A percentile compares a stretch with the other conserved stretches of the same genome.
phyloP scores from a whole-genome alignment of 2,329 filamentous ascomycete species.

The Phyllosticta capitalensis region DNA sequence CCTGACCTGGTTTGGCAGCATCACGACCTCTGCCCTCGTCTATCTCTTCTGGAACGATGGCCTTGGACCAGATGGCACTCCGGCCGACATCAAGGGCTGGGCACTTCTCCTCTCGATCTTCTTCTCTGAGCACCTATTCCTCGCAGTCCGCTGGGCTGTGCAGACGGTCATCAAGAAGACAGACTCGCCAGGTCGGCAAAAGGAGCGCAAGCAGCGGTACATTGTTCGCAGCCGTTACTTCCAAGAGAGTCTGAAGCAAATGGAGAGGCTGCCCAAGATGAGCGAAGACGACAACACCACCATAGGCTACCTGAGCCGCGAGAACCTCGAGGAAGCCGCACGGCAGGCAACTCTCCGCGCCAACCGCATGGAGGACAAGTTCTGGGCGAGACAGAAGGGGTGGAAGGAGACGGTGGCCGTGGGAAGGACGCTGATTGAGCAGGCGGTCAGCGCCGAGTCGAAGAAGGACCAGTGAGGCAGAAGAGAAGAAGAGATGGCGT shows the following conservation, averaged over 20 bases:
- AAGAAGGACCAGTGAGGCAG: conserved; percentile 24
- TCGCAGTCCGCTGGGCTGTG: conserved; percentile 65
- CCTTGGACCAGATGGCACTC: conserved; percentile 55
- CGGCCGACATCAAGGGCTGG: conserved; percentile 66
- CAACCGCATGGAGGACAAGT: conserved; percentile 37
- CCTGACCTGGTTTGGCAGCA: conserved; percentile 84
- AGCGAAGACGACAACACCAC: conserved; percentile 31
- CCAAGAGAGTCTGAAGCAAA: conserved; percentile 57
- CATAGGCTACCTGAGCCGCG: conserved; percentile 55
- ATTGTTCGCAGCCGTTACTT: conserved; percentile 70
- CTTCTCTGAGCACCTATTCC: conserved; percentile 80
- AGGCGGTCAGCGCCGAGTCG: conserved; percentile 22
- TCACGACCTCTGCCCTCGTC: conserved; percentile 79
- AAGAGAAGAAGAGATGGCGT: background rate
- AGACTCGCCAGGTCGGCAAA: conserved; percentile 77
- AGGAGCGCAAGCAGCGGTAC: conserved; percentile 74
- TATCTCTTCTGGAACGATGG: conserved; percentile 67
- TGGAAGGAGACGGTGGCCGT: conserved; percentile 43
- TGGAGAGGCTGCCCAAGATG: conserved; percentile 37
- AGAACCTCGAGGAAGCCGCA: conserved; percentile 52
- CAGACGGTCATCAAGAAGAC: conserved; percentile 66
- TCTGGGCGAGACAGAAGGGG: conserved; percentile 43
- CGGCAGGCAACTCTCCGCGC: conserved; percentile 30
- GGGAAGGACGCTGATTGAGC: conserved; percentile 42
- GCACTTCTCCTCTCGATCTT: conserved; percentile 73